A percentile compares a stretch with the other conserved stretches of the same genome.
phyloP scores from a whole-genome alignment of 768 basidiomycete species.

The Auricularia sp. region DNA sequence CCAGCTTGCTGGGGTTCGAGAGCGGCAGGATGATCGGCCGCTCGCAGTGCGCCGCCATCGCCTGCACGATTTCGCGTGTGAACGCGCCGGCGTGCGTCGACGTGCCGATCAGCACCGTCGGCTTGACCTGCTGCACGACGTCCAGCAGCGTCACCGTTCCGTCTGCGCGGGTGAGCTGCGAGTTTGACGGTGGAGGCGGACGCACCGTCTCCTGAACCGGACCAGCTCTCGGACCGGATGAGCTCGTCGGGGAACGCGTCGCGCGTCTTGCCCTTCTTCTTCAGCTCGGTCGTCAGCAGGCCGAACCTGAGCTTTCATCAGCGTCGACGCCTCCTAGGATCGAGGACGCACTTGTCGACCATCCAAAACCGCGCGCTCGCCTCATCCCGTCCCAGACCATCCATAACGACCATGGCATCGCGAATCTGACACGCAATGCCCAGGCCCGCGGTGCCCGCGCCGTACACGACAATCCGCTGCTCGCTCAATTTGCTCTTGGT shows the following conservation, averaged over 20 bases:
- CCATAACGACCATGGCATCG: slow-evolving; percentile 9
- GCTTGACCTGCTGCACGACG: slow-evolving; percentile 60
- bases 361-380: slow-evolving; percentile 64
- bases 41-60: slow-evolving; percentile 59
- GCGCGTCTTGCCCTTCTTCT: slow-evolving; percentile 33
- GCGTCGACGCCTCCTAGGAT: neutral
- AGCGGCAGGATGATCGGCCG: slow-evolving; percentile 79
- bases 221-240: slow-evolving; percentile 34
- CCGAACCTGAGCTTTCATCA: slow-evolving; percentile 33
- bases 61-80: slow-evolving; percentile 56
- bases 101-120: slow-evolving; percentile 78
- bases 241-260: slow-evolving; percentile 41
- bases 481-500: slow-evolving; percentile 56
- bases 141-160: slow-evolving; percentile 50
- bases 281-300: slow-evolving; percentile 44
- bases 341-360: slow-evolving; percentile 38
- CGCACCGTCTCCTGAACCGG: neutral
- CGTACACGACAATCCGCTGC: slow-evolving; percentile 71
- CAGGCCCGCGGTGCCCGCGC: slow-evolving; percentile 73
- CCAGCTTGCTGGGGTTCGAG: slow-evolving; percentile 68
- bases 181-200: no score
- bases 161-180: neutral
- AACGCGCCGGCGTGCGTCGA: slow-evolving; percentile 75
- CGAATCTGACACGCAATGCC: slow-evolving; percentile 45
- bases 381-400: slow-evolving; percentile 38